Evolutionary conservation across 2,329 filamentous ascomycete genomes (phyloP), one percentile per base, ranked within the genome.

Genomic region (Colletotrichum cereale): DNA sequence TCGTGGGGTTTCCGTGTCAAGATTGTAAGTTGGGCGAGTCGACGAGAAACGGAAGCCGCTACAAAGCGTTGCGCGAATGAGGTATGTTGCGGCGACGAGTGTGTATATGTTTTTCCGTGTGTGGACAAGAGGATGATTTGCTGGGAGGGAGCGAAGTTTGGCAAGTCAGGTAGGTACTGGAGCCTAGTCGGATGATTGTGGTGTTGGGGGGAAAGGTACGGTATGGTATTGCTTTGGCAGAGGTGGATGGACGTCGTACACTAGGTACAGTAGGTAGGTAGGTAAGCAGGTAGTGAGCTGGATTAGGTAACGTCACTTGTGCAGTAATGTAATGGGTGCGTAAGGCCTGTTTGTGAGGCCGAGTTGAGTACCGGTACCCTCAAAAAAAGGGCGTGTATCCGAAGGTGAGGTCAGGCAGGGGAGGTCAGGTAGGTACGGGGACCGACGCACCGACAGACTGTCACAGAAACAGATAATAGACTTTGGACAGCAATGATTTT

Each of bases 311-410:
- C 66, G 34, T 24, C 26, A 26, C 26, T 60, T 58, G n/a, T 53
- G 24, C 53, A 38, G 62, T 58, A 44, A 69, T 42, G 61, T 64
- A 42, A 69, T 36, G 66, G 52, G 61, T 69, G 65, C 61, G 66
- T 58, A 65, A 65, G 66, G 61, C 42, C 10, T 44, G 52, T 36
- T 42, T 48, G 52, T 31, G 50, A 56, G 47, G 29, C 31, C 29
- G 31, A 48, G 58, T 50, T 42, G 55, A 5, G 29, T 29, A 21
- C 18, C 24, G 3, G 29, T 29, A 21, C 18, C 24, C 36, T 18
- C 24, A 6, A 8, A 55, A 31, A 36, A 31, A n/a, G 12, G 26
- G 58, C 42, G 14, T 61, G 29, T 44, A 61, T 61, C 58, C 42
- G 58, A 55, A 69, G 53, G 62, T 47, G 21, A 60, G 53, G 40